These are phyloP conservation scores for Xylaria castorea DNA, from an alignment of 495 filamentous ascomycete species.

Conservation along the genomic window DNA sequence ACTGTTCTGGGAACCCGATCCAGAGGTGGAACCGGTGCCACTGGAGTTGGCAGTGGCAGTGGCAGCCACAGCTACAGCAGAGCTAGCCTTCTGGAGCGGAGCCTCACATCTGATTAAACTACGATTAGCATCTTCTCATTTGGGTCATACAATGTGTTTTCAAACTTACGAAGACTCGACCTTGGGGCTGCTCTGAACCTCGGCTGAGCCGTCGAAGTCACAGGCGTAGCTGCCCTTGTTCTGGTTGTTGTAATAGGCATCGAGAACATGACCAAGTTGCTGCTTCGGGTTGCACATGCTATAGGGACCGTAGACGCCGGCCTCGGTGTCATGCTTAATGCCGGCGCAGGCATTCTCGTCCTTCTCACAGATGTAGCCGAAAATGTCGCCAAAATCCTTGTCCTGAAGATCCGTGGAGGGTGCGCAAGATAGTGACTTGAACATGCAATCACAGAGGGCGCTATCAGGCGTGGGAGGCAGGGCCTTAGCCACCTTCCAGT, in stretches of 20 bases:
- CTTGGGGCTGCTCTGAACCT: slow-evolving; percentile 48
- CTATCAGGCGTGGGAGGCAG: slow-evolving; percentile 84
- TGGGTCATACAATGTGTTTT: too few relatives aligned
- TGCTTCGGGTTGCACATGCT: slow-evolving; percentile 83
- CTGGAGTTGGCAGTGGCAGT: slow-evolving; percentile 53
- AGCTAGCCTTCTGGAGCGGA: slow-evolving; percentile 52
- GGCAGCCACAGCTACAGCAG: slow-evolving; percentile 50
- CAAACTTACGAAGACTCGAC: slow-evolving; percentile 35
- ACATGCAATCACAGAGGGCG: slow-evolving; percentile 83
- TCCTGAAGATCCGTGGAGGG: slow-evolving; percentile 55
- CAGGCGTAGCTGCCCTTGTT: slow-evolving; percentile 65
- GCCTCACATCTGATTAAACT: slow-evolving; percentile 34
- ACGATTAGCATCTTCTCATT: slow-evolving; percentile 12
- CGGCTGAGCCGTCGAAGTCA: slow-evolving; percentile 74
- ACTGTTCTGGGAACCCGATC: slow-evolving; percentile 18
- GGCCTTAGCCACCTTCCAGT: slow-evolving; percentile 71
- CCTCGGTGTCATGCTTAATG: slow-evolving; percentile 71
- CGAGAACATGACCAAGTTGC: slow-evolving; percentile 81
- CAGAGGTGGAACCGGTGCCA: slow-evolving; percentile 35
- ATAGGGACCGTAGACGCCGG: slow-evolving; percentile 85
- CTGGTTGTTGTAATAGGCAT: slow-evolving; percentile 79
- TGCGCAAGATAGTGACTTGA: slow-evolving; percentile 71
- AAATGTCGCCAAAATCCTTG: slow-evolving; percentile 67
- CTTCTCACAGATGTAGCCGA: slow-evolving; percentile 74
- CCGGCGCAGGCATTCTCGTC: slow-evolving; percentile 65